Base-by-base conservation (phyloP, 768 basidiomycete genomes). In the Ephemerocybe angulata region DNA sequence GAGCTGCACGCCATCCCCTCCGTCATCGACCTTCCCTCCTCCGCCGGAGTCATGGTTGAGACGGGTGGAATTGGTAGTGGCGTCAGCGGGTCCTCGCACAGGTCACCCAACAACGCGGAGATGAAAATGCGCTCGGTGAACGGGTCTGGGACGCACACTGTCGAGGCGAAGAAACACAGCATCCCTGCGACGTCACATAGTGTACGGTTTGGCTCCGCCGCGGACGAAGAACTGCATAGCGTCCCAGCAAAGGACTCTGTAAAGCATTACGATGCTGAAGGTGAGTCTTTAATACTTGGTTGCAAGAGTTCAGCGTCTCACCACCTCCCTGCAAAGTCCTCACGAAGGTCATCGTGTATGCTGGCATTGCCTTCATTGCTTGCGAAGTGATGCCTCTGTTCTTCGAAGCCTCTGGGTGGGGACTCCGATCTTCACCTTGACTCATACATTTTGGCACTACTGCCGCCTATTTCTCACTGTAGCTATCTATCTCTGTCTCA, bases 281-380 rank as follows among this genome's bases (percentile, higher is more conserved):
- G 91, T 90, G 53, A 58, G 83, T 74, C 8, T 38, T 30, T 8
- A 4, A 28, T 27, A 11, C 21, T 8, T 17, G 33, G 10, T 35
- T 8, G 17, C 25, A 12, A 1, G 51, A n/a, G n/a, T n/a, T n/a
- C n/a, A n/a, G n/a, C n/a, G 49, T 24, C 57, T 29, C 40, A 37
- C 25, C 21, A 19, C 21, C 10, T 10, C 21, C 21, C 21, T 41
- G 7, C 48, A 12, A 43, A 93, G 92, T 94, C 7, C 69, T 94
- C 58, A 94, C 93, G 25, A 95, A 94, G 73, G 85, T 94, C 12
- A 83, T 92, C 41, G 93, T 95, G 4, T 96, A 98, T 66, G 78
- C 81, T 49, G 94, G 95, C 0, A 96, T 98, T 56, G 92, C 82
- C 0, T 68, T 88, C 12, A 64, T 94, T 11, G 81, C 86, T 2